A percentile compares a stretch with the other conserved stretches of the same genome.
Evolutionary conservation across 768 basidiomycete genomes (phyloP).

Genomic region (Suillus luteus): DNA sequence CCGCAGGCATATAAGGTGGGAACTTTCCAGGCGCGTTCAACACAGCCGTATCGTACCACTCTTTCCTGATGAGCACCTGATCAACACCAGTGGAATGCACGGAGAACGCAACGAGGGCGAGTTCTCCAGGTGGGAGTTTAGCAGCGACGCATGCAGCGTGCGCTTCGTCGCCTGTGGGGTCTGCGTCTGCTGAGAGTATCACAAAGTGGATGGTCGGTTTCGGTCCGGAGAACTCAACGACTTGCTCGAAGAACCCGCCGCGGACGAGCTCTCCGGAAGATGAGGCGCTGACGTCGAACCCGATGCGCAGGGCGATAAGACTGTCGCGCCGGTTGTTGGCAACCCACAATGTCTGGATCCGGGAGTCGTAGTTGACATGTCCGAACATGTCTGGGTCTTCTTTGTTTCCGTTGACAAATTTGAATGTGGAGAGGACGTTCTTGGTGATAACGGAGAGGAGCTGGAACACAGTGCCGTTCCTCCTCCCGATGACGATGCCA

Average conservation of each 20-base stretch:
- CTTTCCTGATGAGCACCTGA: slow-evolving; percentile 82
- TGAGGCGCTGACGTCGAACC: slow-evolving; percentile 59
- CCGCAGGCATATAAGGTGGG: slow-evolving; percentile 44
- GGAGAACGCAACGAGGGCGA: slow-evolving; percentile 83
- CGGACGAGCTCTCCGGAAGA: slow-evolving; percentile 58
- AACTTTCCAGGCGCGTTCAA: slow-evolving; percentile 58
- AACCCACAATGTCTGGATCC: slow-evolving; percentile 86
- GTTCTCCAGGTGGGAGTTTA: slow-evolving; percentile 71
- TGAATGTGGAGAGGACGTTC: slow-evolving; percentile 73
- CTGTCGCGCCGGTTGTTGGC: slow-evolving; percentile 85
- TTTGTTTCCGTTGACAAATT: slow-evolving; percentile 66
- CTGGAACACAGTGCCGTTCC: slow-evolving; percentile 84
- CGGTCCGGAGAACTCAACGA: slow-evolving; percentile 79
- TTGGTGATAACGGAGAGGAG: slow-evolving; percentile 75
- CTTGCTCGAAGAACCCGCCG: slow-evolving; percentile 74
- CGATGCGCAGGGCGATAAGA: slow-evolving; percentile 77
- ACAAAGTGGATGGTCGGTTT: slow-evolving; percentile 90
- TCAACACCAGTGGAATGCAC: slow-evolving; percentile 91
- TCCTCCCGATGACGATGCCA: slow-evolving; percentile 83
- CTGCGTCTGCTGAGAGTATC: slow-evolving; percentile 81
- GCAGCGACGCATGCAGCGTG: slow-evolving; percentile 84
- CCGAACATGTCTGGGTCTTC: slow-evolving; percentile 89
- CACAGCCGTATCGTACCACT: slow-evolving; percentile 80
- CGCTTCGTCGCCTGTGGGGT: slow-evolving; percentile 80
- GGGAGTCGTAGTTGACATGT: slow-evolving; percentile 80